Evolutionary conservation across 1,139 yeast genomes (phyloP).

Genomic region (Yamadazyma spencermartinsiae): DNA sequence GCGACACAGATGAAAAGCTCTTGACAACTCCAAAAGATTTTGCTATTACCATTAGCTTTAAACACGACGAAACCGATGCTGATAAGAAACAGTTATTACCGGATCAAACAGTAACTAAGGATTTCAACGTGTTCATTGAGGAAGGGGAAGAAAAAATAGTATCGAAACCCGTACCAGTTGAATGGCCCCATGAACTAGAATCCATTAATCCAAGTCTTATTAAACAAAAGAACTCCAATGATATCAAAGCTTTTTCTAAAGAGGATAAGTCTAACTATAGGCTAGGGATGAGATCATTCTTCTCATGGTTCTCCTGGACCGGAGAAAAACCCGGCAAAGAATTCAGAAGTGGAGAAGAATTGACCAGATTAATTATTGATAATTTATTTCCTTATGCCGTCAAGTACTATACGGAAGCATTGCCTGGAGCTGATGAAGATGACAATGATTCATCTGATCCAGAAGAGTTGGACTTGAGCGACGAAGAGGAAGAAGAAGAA

Average conservation of each 20-base stretch:
- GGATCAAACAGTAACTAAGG: conserved; percentile 54
- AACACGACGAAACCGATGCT: conserved; percentile 24
- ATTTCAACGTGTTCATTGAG: conserved; percentile 44
- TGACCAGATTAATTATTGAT: conserved; percentile 61
- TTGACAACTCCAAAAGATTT: conserved; percentile 47
- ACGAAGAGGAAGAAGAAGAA: conserved; percentile 29
- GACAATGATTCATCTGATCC: conserved; percentile 54
- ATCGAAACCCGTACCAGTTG: conserved; percentile 49
- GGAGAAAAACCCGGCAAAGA: conserved; percentile 73
- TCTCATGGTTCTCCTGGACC: conserved; percentile 77
- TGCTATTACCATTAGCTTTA: conserved; percentile 55
- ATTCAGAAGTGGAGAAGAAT: conserved; percentile 68
- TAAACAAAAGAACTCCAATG: conserved; percentile 21
- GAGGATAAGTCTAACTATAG: conserved; percentile 64
- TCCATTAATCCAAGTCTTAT: conserved; percentile 52
- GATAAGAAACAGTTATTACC: conserved; percentile 30
- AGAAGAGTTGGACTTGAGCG: conserved; percentile 56
- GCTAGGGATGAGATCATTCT: conserved; percentile 70
- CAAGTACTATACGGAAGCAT: conserved; percentile 71
- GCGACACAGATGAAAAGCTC: conserved; percentile 28
- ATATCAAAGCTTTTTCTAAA: conserved; percentile 33
- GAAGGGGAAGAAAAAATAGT: conserved; percentile 54
- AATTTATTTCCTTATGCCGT: conserved; percentile 73
- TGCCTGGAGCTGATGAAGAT: conserved; percentile 54
- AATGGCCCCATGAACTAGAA: conserved; percentile 63